Base-by-base conservation (phyloP, 768 basidiomycete species). In the Phanerochaete carnosa region DNA sequence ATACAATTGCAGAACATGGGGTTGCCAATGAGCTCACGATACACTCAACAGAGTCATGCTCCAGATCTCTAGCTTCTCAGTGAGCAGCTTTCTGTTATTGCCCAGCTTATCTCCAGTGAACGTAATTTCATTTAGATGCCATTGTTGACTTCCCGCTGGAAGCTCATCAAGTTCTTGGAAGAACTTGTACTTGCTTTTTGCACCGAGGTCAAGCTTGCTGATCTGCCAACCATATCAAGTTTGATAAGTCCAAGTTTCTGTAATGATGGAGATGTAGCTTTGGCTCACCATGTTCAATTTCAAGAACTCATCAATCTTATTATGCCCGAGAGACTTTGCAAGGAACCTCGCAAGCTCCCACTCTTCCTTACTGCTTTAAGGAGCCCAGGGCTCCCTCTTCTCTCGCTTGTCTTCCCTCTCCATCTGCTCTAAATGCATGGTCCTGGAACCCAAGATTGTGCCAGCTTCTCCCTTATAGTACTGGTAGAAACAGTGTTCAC, bases 41-140 rank as follows among this genome's bases (percentile, higher is more conserved):
- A 55, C 57, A 78, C 74, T 73, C 79, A 75, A 13, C 68, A 61
- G 22, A 58, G 29, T 63, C 58, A 4, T 58, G 33, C 37, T 75
- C 0, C 76, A 62, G 13, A 66, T 59, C 16, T 65, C 59, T 0
- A 77, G 72, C 26, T 54, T 64, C 52, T 74, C 77, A 1, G 57
- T 30, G 43, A 78, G 70, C 1, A 66, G 28, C 5, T 28, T 35
- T 11, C 51, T 49, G 30, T 59, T 56, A 51, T 52, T 39, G 19
- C 25, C 52, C 25, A 49, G 22, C n/a, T 37, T 11, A 25, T 55
- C 58, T 2, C 62, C 62, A 7, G n/a, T 6, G 26, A 59, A 39
- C 5, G 23, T 63, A 9, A 63, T 22, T 5, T 55, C 43, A 8
- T 59, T 30, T 3, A 26, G 30, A 1, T 26, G 6, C 60, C 60